Evolutionary conservation across 768 basidiomycete genomes (phyloP), one percentile per base, ranked within the genome.

Genomic region (Lentinus tigrinus): DNA sequence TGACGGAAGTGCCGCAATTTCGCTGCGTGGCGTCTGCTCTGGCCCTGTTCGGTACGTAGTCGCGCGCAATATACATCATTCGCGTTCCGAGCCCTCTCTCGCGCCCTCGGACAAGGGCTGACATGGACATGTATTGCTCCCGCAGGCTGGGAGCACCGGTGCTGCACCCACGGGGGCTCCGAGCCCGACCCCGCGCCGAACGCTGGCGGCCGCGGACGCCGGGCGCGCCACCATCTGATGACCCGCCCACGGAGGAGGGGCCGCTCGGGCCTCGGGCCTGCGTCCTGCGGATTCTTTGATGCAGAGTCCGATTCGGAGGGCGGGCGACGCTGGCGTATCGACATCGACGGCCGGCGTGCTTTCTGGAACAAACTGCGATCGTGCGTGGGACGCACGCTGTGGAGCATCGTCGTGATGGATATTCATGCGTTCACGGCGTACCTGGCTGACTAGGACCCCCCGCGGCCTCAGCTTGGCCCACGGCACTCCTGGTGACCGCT

Each of bases 211-310:
- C 39, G 28, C 38, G 36, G 13, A 42, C 50, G 56, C 56, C 39
- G 28, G 47, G 36, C 19, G 50, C 50, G 56, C 56, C 56, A 57
- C 56, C 49, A 57, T 57, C 56, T 52, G 42, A 51, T 57, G 34
- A 9, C 38, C 36, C 42, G 13, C 19, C 42, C 8, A 7, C 28
- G 31, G 31, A 6, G 31, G 7, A 31, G 31, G 7, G 31, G 31
- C 31, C 31, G 7, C 31, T 31, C 43, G 43, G 43, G 19, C 26
- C 26, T 44, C 26, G 43, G 43, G 26, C 43, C 21, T 44, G 14
- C 43, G 17, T 23, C 26, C 14, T 7, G 43, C 21, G 10, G 10
- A 21, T 44, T 44, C 16, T 44, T 44, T 31, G 31, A 31, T 31
- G 31, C 31, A 3, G 7, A 31, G 6, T 31, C 31, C 31, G 31